Evolutionary conservation across 768 basidiomycete species (phyloP).

Genomic region (Tubosaeta sp.): DNA sequence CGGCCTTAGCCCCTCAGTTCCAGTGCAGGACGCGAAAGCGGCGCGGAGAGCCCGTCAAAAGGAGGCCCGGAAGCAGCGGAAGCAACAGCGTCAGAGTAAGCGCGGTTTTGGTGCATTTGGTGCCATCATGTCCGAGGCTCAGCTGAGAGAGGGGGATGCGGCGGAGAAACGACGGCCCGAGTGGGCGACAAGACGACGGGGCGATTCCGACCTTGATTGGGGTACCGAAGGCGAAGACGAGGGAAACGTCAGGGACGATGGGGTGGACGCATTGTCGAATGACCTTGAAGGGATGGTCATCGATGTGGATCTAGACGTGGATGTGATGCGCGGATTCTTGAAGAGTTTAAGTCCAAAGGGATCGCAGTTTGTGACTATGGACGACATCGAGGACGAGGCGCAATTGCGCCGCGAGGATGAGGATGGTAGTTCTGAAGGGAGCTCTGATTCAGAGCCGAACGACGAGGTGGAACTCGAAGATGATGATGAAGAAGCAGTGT

Average conservation of each 20-base stretch:
- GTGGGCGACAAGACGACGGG: constrained; percentile 50
- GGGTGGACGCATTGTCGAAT: constrained; percentile 27
- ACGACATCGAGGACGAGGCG: constrained; percentile 58
- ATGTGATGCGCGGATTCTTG: constrained; percentile 53
- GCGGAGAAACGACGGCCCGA: constrained; percentile 34
- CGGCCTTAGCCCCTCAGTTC: constrained; percentile 26
- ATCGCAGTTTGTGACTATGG: constrained; percentile 52
- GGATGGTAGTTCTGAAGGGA: constrained; percentile 27
- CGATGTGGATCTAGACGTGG: constrained; percentile 51
- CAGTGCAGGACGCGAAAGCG: constrained; percentile 21
- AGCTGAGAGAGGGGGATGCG: constrained; percentile 35
- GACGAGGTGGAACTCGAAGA: constrained; percentile 34
- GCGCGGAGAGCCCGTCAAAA: constrained; percentile 24
- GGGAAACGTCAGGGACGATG: constrained; percentile 26
- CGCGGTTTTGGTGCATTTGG: constrained; percentile 45
- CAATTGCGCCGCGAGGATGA: constrained; percentile 49
- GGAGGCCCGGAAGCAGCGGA: constrained; percentile 3
- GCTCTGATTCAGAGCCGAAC: constrained; percentile 24
- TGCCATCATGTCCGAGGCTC: constrained; percentile 52
- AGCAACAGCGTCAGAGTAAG: constrained; percentile 21
- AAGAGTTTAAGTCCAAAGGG: constrained; percentile 47
- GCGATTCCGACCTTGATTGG: constrained; percentile 70
- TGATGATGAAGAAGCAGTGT: constrained; percentile 33
- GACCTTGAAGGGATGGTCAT: constrained; percentile 56
- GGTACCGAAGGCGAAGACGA: constrained; percentile 43